Conservation (phyloP, 2,329 filamentous ascomycete genomes). For the Huntiella moniliformis region DNA sequence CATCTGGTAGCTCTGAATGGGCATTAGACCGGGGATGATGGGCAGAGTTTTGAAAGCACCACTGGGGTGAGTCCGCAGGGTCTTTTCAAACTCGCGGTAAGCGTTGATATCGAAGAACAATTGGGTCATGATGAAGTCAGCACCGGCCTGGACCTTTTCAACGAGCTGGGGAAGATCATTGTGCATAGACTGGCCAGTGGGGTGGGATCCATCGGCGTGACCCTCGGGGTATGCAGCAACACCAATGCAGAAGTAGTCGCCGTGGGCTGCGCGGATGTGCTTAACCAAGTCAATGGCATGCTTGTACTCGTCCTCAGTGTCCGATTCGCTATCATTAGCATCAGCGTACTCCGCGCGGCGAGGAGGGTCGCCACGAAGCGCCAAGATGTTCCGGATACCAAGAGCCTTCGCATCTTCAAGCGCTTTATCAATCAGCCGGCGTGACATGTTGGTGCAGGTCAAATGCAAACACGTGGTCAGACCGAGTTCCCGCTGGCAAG, state of each 20-base stretch:
- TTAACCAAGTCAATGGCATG: constrained; percentile 78
- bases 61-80: constrained; percentile 61
- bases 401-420: constrained; percentile 78
- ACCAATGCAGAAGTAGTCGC: constrained; percentile 90
- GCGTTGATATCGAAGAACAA: constrained; percentile 82
- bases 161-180: constrained; percentile 75
- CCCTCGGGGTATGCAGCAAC: constrained; percentile 92
- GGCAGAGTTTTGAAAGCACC: constrained; percentile 71
- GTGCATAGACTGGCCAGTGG: constrained; percentile 47
- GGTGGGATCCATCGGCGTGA: constrained; percentile 78
- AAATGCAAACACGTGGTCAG: constrained; percentile 90
- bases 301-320: constrained; percentile 56
- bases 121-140: constrained; percentile 97
- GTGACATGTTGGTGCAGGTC: constrained; percentile 96
- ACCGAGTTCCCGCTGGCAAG: constrained; percentile 80
- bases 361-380: constrained; percentile 78
- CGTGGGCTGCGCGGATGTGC: constrained; percentile 72
- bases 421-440: constrained; percentile 66
- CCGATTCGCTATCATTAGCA: constrained; percentile 36
- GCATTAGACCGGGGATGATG: constrained; percentile 91
- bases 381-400: constrained; percentile 85
- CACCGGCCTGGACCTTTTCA: constrained; percentile 78
- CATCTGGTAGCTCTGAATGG: constrained; percentile 93
- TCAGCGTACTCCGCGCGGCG: constrained; percentile 72
- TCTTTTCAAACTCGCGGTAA: constrained; percentile 62